Evolutionary conservation across 106 monocot genomes (phyloP), one percentile per base, ranked within the genome.

Genomic region (Allium sativum): DNA sequence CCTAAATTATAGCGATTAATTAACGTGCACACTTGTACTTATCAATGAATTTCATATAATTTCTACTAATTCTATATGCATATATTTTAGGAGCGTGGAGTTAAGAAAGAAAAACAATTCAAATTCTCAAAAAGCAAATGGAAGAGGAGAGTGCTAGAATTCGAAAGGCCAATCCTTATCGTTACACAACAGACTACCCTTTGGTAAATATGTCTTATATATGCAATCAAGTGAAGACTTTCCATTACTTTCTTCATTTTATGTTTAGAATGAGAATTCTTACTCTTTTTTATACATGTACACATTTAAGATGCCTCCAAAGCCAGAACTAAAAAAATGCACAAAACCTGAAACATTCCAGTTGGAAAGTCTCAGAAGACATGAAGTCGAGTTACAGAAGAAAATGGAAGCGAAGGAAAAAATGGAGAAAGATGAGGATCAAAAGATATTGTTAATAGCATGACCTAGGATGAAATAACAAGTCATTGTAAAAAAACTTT

Each of bases 111-210:
- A 65, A 88, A 55, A 44, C 59, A 82, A 19, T 65, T 92, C 84
- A 85, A 54, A 45, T 85, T 41, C 14, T 60, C 10, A 70, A 79
- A 18, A 91, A 82, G 52, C 65, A 92, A 18, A 52, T 80, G 21
- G 80, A 98, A 57, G 92, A 98, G 53, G 91, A 85, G 72, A 88
- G 22, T 42, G 82, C 79, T 50, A 64, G 84, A 43, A 63, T 92
- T 55, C 91, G 75, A 0, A 91, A 78, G 62, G 84, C 96, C 7
- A 82, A 72, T 41, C 87, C 92, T 21, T 92, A 92, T 62, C 96
- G 88, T 40, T 98, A 92, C 52, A 81, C 96, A 2, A 98, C 87
- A 45, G 92, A 91, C 58, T 98, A 92, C 70, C 91, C 96, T 72
- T 86, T 87, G 81, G 94, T 95, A 82, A 72, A 14, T n/a, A 45